These are phyloP conservation scores for Colletotrichum limetticola DNA, from an alignment of 2,329 filamentous ascomycete genomes.

Conservation along the genomic window DNA sequence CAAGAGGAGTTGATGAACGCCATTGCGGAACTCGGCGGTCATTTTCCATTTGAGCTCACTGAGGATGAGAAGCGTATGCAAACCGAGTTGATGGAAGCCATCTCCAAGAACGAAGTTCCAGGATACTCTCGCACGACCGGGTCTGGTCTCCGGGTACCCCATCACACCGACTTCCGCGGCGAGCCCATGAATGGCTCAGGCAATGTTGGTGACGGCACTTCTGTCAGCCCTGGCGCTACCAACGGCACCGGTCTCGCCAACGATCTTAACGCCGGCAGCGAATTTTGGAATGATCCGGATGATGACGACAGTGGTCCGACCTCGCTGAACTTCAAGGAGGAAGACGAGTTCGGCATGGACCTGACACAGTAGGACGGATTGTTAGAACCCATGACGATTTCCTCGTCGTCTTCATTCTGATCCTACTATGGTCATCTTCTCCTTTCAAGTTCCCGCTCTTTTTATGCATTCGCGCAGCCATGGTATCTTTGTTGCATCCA, in stretches of 20 bases:
- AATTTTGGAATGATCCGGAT: constrained; percentile 76
- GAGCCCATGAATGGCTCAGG: constrained; percentile 71
- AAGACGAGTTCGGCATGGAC: constrained; percentile 94
- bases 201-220: constrained; percentile 52
- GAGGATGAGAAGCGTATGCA: constrained; percentile 98
- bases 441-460: not conserved
- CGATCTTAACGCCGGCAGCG: constrained; percentile 62
- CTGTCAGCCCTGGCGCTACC: constrained; percentile 63
- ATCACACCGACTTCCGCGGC: constrained; percentile 91
- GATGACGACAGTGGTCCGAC: constrained; percentile 77
- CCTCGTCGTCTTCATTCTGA: not conserved
- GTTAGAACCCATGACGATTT: not conserved
- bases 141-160: constrained; percentile 88
- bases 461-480: constrained; percentile 6
- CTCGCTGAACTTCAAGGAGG: constrained; percentile 85
- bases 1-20: constrained; percentile 86
- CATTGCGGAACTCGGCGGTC: constrained; percentile 77
- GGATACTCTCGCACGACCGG: constrained; percentile 86
- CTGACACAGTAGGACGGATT: constrained; percentile 54
- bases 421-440: not conserved
- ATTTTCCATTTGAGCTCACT: constrained; percentile 82
- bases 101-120: constrained; percentile 87
- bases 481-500: constrained; percentile 11
- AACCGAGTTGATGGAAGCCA: constrained; percentile 87
- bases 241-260: constrained; percentile 49